A percentile compares a stretch with the other conserved stretches of the same genome.
These are phyloP conservation scores for Lophium mytilinum DNA, from an alignment of 495 filamentous ascomycete genomes.

Conservation along the genomic window DNA sequence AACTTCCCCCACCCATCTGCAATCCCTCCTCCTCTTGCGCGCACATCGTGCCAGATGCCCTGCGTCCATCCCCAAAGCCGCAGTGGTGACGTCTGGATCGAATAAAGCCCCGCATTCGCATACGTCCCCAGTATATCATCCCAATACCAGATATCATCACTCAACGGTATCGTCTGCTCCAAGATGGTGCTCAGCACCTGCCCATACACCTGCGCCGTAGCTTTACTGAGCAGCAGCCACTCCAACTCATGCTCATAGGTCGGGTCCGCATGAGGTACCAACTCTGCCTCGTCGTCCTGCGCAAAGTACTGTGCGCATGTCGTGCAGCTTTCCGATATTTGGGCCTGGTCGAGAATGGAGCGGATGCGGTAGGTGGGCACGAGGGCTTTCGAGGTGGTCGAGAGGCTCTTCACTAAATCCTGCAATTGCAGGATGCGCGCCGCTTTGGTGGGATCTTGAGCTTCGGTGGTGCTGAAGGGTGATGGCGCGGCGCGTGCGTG, in stretches of 20 bases:
- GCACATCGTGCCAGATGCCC: conserved; percentile 53
- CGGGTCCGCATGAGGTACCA: conserved; percentile 9
- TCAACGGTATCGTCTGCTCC: conserved; percentile 69
- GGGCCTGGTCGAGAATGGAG: conserved; percentile 51
- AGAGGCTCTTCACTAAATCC: conserved; percentile 57
- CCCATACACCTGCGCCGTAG: conserved; percentile 76
- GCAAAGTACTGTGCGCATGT: conserved; percentile 23
- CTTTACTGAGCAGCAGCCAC: conserved; percentile 83
- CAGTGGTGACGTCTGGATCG: conserved; percentile 70
- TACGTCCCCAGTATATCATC: conserved; percentile 70
- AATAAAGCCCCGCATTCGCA: conserved; percentile 63
- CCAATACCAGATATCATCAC: conserved; percentile 88
- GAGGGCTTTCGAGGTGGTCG: conserved; percentile 53
- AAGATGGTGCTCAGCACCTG: conserved; percentile 62
- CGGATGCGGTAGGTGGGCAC: conserved; percentile 43
- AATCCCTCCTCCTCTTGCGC: conserved; percentile 39
- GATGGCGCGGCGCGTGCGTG: conserved; percentile 2
- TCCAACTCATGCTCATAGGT: conserved; percentile 65
- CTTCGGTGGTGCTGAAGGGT: conserved; percentile 24
- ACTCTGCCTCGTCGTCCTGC: conserved; percentile 15
- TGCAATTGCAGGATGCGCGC: conserved; percentile 42
- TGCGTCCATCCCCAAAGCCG: conserved; percentile 58
- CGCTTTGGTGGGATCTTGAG: conserved; percentile 19
- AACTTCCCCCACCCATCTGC: conserved; percentile 63
- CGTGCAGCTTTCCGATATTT: conserved; percentile 30